Evolutionary conservation across 192 early-diverging fungal species (phyloP), one percentile per base, ranked within the genome.

Genomic region (Phycomyces blakesleeanus): DNA sequence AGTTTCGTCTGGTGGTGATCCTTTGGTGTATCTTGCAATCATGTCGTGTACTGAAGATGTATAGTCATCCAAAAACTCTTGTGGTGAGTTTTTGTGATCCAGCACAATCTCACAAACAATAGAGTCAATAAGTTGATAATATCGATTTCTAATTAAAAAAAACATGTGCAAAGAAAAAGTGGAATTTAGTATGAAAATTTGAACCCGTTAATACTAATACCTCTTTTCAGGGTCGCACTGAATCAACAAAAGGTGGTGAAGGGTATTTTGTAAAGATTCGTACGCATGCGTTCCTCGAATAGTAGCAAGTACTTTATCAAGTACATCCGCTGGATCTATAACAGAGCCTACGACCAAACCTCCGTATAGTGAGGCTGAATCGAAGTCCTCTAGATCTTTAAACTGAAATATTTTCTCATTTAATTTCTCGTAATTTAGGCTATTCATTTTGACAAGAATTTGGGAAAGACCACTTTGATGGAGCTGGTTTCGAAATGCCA

Each of bases 211-310:
- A 12, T 47, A 25, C 24, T 20, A 14, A 47, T 64, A 68, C 67
- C 67, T 55, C 21, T 69, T 69, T 44, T 61, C 60, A 21, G 59
- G 40, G 39, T 69, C 60, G 49, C 52, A 55, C n/a, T 49, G 81
- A 59, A 92, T 81, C 10, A 89, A 71, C 42, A 89, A 66, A 66
- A 92, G 76, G 44, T 89, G 86, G 64, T 88, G 87, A 55, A 92
- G 65, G 7, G 88, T 81, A 3, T 84, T 87, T 51, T 89, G 50
- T 63, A 92, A 85, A 62, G 83, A 83, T 27, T 87, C 82, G 57
- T 78, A 82, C 12, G 85, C 73, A 24, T 80, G 78, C 16, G 83
- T 87, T 24, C 83, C 83, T 27, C 88, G 80, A 10, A 89, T 82
- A 51, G 83, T 82, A 14, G 76, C 74, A 53, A 90, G 55, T 47